Base-by-base conservation (phyloP, 106 monocot genomes). In the Cymbidium sinense region DNA sequence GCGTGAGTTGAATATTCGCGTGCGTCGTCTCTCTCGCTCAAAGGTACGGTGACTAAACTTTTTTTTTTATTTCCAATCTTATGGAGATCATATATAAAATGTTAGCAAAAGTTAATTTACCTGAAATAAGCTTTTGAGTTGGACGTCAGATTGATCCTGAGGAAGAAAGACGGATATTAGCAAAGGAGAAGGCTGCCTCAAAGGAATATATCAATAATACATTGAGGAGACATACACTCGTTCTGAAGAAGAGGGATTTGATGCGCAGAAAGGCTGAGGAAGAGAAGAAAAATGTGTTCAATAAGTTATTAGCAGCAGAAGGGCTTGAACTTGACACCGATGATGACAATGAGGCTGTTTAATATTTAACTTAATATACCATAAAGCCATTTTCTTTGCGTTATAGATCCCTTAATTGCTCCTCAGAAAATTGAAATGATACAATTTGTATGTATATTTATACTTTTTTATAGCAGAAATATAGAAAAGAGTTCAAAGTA, bases 281-380 rank as follows among this genome's bases (percentile, higher is more conserved):
- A 69, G 89, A 93, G 8, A 91, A 85, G 87, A 81, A 81, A 30
- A 90, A 73, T 34, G 84, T 77, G 64, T 88, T 94, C 30, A 77
- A 52, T 75, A 88, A 88, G 52, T 93, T 98, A 79, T 79, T 98
- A 28, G 96, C 96, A 20, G 88, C 88, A 15, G 96, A 98, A 84
- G 96, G 96, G 41, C 90, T 98, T 17, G 96, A 98, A 79, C 94
- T 98, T 7, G 96, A 98, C 30, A 86, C 87, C 0, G 85, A 89
- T 23, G 79, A 85, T 17, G 93, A 96, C 2, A 86, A 89, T 47
- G 47, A 47, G 47, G 11, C 13, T 11, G 47, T 47, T 47, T 47
- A 47, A 47, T 15, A 47, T 47, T 2, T 9, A 5, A 47, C 11
- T 47, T 47, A 13, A 13, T 39, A 39, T 39, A 39, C 37, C n/a